Conservation (phyloP, 2,329 filamentous ascomycete genomes). For the Aspergillus sp. region DNA sequence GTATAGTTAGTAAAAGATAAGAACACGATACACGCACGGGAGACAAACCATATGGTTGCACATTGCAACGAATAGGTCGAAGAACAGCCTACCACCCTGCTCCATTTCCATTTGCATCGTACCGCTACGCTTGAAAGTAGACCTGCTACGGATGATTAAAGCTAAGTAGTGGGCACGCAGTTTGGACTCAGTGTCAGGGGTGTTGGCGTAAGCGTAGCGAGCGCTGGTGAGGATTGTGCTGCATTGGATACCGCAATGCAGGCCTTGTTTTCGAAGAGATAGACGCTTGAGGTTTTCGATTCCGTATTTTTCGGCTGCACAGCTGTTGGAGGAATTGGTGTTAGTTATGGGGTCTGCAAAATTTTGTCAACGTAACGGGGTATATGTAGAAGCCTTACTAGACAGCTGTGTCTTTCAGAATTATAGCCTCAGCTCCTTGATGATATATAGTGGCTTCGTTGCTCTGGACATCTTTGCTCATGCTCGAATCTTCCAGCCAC, state of each 20-base stretch:
- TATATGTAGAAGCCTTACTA: constrained; percentile 50
- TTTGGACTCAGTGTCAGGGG: constrained; percentile 85
- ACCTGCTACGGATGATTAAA: constrained; percentile 81
- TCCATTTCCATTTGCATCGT: constrained; percentile 97
- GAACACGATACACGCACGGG: not conserved
- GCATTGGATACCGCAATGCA: constrained; percentile 78
- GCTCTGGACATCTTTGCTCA: constrained; percentile 32
- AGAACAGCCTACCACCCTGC: constrained; percentile 80
- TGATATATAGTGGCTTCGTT: constrained; percentile 66
- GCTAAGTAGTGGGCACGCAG: constrained; percentile 86
- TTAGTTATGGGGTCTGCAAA: not conserved
- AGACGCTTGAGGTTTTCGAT: constrained; percentile 81
- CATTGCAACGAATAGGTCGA: constrained; percentile 88
- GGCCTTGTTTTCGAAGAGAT: constrained; percentile 80
- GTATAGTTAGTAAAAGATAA: constrained; percentile 5
- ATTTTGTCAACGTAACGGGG: not conserved
- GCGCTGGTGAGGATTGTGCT: constrained; percentile 81
- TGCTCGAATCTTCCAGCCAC: constrained; percentile 66
- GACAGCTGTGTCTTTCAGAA: constrained; percentile 84
- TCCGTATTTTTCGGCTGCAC: constrained; percentile 77
- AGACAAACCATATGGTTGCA: constrained; percentile 77
- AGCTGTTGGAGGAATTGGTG: constrained; percentile 38
- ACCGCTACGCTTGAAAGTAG: constrained; percentile 86
- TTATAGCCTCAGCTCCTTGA: constrained; percentile 57
- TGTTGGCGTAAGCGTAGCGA: constrained; percentile 85